A percentile compares a stretch with the other conserved stretches of the same genome.
phyloP scores from a whole-genome alignment of 768 basidiomycete genomes.

The Trametes punicea region DNA sequence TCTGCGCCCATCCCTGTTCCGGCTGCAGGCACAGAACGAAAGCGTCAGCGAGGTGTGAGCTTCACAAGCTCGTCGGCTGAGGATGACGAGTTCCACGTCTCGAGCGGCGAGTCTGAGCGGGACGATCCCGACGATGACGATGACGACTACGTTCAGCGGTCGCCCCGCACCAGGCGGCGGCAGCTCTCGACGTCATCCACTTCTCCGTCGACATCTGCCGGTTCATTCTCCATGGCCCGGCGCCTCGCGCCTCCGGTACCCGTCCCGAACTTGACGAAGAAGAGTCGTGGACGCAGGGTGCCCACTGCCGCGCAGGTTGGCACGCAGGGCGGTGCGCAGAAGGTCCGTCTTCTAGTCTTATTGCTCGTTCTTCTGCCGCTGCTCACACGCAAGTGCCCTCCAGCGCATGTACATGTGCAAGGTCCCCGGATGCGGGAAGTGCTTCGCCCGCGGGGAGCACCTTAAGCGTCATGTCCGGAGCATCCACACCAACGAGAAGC shows the following conservation, averaged over 20 bases:
- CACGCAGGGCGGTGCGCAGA: conserved; percentile 26
- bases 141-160: conserved; percentile 18
- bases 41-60: conserved; percentile 18
- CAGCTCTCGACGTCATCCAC: conserved; percentile 5
- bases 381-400: not conserved
- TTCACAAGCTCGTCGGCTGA: conserved; percentile 18
- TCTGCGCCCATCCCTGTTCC: conserved; percentile 13
- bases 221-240: conserved; percentile 12
- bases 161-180: conserved; percentile 14
- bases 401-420: conserved; percentile 59
- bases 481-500: conserved; percentile 91
- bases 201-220: conserved; percentile 10
- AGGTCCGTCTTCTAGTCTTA: conserved; percentile 15
- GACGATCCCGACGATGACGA: conserved; percentile 20
- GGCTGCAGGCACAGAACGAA: not conserved
- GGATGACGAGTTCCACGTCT: conserved; percentile 4
- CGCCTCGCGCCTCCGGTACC: conserved; percentile 61
- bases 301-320: conserved; percentile 45
- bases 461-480: conserved; percentile 84
- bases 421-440: conserved; percentile 82
- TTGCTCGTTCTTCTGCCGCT: not conserved
- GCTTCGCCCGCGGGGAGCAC: conserved; percentile 86
- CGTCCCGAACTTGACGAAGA: conserved; percentile 77
- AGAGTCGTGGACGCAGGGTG: conserved; percentile 74
- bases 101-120: conserved; percentile 18